Evolutionary conservation across 306 rosid species (phyloP).

Genomic region (Datisca glomerata): DNA sequence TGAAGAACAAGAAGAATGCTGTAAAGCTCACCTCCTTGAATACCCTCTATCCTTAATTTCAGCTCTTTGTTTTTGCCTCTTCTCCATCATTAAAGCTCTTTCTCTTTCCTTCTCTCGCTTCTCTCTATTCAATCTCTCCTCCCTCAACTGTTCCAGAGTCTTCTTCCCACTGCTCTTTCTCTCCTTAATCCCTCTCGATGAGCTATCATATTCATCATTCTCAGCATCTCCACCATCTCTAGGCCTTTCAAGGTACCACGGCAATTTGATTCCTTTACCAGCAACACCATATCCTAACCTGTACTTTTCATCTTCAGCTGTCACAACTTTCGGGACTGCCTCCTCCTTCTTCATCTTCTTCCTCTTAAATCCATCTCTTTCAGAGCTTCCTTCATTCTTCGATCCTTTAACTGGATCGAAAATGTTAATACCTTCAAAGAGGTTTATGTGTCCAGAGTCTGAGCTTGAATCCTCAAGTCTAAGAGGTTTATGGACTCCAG

Average conservation of each 20-base stretch:
- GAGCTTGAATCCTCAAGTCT: slow-evolving; percentile 18
- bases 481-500: slow-evolving; percentile 12
- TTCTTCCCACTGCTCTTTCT: slow-evolving; percentile 44
- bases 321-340: slow-evolving; percentile 24
- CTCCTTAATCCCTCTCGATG: slow-evolving; percentile 10
- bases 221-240: slow-evolving; percentile 16
- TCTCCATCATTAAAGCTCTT: slow-evolving; percentile 31
- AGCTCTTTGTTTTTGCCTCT: slow-evolving; percentile 19
- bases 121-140: slow-evolving; percentile 70
- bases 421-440: slow-evolving; percentile 73
- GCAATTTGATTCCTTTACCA: slow-evolving; percentile 75
- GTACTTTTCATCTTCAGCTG: slow-evolving; percentile 77
- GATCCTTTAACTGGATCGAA: slow-evolving; percentile 49
- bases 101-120: slow-evolving; percentile 73
- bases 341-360: slow-evolving; percentile 64
- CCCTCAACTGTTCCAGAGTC: slow-evolving; percentile 75
- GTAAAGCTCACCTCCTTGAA: slow-evolving; percentile 34
- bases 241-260: slow-evolving; percentile 70
- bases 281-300: slow-evolving; percentile 81
- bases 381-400: slow-evolving; percentile 20
- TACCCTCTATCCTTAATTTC: slow-evolving; percentile 17
- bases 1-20: neutral
- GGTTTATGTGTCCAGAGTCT: slow-evolving; percentile 59
- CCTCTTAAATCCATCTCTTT: slow-evolving; percentile 24
- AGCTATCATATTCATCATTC: slow-evolving; percentile 13